phyloP scores from a whole-genome alignment of 805 yeast genomes.

The Candida argentea region DNA sequence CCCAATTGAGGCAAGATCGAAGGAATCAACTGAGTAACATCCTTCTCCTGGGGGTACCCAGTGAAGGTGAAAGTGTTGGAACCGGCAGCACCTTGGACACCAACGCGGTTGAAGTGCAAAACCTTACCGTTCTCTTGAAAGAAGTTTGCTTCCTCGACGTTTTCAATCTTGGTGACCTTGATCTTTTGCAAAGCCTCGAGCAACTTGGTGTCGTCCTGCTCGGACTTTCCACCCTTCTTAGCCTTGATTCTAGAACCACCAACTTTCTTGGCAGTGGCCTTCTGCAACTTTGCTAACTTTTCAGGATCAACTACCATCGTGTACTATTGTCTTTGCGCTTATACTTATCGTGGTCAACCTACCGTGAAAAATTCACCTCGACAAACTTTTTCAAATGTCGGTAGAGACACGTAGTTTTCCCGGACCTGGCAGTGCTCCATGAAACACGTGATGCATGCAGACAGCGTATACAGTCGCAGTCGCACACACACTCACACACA shows the following conservation, averaged over 20 bases:
- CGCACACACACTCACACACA: too few relatives aligned
- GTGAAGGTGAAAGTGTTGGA: constrained; percentile 90
- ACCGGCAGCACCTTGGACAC: constrained; percentile 87
- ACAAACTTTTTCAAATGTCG: constrained; percentile 3
- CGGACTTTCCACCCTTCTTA: constrained; percentile 61
- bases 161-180: constrained; percentile 79
- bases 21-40: constrained; percentile 86
- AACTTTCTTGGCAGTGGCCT: constrained; percentile 70
- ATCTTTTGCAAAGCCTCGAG: constrained; percentile 82
- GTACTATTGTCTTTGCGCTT: not conserved
- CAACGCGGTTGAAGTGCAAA: constrained; percentile 91
- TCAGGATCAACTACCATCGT: constrained; percentile 87
- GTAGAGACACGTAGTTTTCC: constrained; percentile 1
- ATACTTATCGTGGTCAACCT: not conserved
- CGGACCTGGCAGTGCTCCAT: too few relatives aligned
- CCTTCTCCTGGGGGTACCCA: constrained; percentile 91
- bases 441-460: too few relatives aligned
- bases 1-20: constrained; percentile 93
- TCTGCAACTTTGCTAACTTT: constrained; percentile 86
- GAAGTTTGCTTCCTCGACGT: constrained; percentile 94
- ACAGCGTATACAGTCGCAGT: too few relatives aligned
- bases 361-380: constrained; percentile 4
- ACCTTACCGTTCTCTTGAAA: constrained; percentile 95
- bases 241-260: constrained; percentile 86
- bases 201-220: constrained; percentile 85